These are phyloP conservation scores for Komagataella pseudopastoris DNA, from an alignment of 805 yeast genomes.

Conservation along the genomic window DNA sequence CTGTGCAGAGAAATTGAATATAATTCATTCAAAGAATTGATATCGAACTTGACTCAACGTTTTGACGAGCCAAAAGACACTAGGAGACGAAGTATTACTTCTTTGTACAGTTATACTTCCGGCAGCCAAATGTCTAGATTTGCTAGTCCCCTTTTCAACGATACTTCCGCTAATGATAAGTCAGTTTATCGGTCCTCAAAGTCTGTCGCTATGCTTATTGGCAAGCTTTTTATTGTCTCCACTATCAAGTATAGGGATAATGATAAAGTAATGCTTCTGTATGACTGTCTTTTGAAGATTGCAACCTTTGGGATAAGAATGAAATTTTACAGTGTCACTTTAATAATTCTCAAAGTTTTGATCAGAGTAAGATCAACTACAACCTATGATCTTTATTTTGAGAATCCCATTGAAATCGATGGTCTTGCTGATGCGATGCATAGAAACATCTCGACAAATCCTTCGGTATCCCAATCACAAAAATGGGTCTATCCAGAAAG, in stretches of 20 bases:
- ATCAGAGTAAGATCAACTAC: conserved; percentile 38
- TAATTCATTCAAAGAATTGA: background rate
- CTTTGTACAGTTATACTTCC: conserved; percentile 6
- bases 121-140: conserved; percentile 2
- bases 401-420: conserved; percentile 46
- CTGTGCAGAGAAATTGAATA: background rate
- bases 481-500: background rate
- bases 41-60: background rate
- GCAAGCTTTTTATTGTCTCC: conserved; percentile 2
- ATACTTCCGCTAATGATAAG: conserved; percentile 4
- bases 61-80: background rate
- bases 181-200: conserved; percentile 6
- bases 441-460: conserved; percentile 22
- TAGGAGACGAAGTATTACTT: conserved; percentile 5
- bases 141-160: conserved; percentile 5
- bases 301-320: conserved; percentile 21
- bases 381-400: conserved; percentile 30
- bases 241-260: background rate
- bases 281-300: conserved; percentile 19
- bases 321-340: conserved; percentile 21
- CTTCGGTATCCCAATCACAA: background rate
- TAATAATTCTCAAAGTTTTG: conserved; percentile 38
- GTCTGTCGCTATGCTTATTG: conserved; percentile 5
- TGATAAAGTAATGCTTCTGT: conserved; percentile 5
- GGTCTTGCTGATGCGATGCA: conserved; percentile 50